Base-by-base conservation (phyloP, 1,284 basidiomycete genomes). In the Exobasidium rhododendri region DNA sequence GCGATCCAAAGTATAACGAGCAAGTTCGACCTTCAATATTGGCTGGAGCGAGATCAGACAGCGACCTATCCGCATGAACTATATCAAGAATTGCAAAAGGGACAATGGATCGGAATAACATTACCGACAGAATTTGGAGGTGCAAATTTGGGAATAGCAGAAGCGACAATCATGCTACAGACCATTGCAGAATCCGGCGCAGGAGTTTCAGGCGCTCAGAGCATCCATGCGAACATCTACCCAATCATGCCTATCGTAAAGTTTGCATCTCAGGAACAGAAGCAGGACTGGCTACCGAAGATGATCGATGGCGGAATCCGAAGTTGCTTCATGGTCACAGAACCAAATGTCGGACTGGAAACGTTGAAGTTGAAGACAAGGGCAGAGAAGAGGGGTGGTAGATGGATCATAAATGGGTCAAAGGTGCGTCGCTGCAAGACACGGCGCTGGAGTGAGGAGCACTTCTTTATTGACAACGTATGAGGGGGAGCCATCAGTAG, bases 111-210 rank as follows among this genome's bases (percentile, higher is more conserved):
- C 22, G 70, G 69, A n/a, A 67, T 70, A 31, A 67, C 67, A 51
- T 64, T 71, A 65, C 70, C 70, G 24, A 58, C 66, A 45, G 22
- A 62, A n/a, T 60, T 66, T 35, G 81, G 80, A 17, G 81, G 81
- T 4, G 70, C 73, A 4, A 75, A 73, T 0, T 67, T 81, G 35
- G 80, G 80, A 1, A 78, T 81, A 31, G 75, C 77, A 1, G 81
- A 81, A 54, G 80, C 80, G 17, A 80, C 80, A 14, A 63, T 81
- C 7, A 81, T 81, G 80, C 69, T 81, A 44, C 80, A 81, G 59
- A 81, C 79, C 40, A 81, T 81, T 47, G 69, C 80, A 17, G 80
- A 81, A 56, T 74, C 70, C 4, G 81, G 81, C 7, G 80, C 64
- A 0, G 62, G 65, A 7, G 53, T 70, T 3, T 64, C 68, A 0